A percentile compares a stretch with the other conserved stretches of the same genome.
Conservation (phyloP, 148 eudicot genomes). For the Selenicereus undatus region DNA sequence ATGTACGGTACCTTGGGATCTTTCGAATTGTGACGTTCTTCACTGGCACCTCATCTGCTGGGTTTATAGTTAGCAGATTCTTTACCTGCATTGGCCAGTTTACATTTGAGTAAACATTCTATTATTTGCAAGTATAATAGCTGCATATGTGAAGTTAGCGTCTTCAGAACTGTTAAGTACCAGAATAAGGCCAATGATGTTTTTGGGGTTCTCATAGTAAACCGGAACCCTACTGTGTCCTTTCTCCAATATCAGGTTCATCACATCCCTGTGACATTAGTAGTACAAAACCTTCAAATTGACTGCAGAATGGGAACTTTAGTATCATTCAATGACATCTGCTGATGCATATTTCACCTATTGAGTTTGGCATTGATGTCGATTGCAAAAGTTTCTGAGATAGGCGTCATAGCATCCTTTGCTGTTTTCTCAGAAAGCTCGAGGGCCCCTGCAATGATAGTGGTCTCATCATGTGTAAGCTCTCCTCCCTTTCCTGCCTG, state of each 20-base stretch:
- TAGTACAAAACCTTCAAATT: background rate
- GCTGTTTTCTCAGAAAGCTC: constrained; percentile 57
- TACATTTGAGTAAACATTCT: background rate
- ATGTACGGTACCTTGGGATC: constrained; percentile 40
- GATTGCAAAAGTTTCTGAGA: constrained; percentile 41
- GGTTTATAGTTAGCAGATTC: constrained; percentile 41
- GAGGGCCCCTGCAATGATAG: constrained; percentile 58
- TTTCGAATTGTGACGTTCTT: constrained; percentile 43
- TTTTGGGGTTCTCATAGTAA: constrained; percentile 42
- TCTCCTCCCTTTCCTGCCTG: constrained; percentile 75
- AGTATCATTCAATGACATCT: background rate
- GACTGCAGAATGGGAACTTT: background rate
- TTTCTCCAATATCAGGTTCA: constrained; percentile 40
- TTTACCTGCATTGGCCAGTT: constrained; percentile 39
- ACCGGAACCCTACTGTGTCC: constrained; percentile 67
- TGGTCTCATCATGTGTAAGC: constrained; percentile 46
- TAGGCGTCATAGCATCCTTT: constrained; percentile 52
- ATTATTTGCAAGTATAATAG: background rate
- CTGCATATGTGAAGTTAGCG: background rate
- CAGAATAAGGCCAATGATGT: constrained; percentile 52
- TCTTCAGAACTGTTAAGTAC: constrained; percentile 22
- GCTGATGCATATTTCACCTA: constrained; percentile 22
- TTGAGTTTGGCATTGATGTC: constrained; percentile 52
- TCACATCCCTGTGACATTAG: constrained; percentile 34
- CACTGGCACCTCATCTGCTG: constrained; percentile 46